phyloP scores from a whole-genome alignment of 495 filamentous ascomycete genomes.

The Hypomontagnella submonticulosa region DNA sequence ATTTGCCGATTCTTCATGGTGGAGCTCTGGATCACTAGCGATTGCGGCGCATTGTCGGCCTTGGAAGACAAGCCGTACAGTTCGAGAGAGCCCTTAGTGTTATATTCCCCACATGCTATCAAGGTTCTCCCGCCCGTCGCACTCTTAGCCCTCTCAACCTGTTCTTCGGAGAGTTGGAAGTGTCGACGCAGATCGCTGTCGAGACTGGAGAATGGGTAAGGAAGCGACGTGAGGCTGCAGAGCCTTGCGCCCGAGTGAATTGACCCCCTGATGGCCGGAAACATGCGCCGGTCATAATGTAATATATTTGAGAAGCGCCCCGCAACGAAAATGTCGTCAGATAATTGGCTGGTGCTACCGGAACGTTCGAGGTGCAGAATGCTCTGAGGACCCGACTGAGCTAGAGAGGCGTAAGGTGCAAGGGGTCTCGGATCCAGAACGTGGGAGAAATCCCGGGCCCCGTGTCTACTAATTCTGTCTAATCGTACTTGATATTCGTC shows the following conservation, averaged over 20 bases:
- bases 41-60: slow-evolving; percentile 36
- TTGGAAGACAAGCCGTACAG: slow-evolving; percentile 73
- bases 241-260: slow-evolving; percentile 86
- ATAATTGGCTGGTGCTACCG: slow-evolving; percentile 58
- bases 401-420: slow-evolving; percentile 75
- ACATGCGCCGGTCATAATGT: slow-evolving; percentile 87
- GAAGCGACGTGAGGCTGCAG: slow-evolving; percentile 79
- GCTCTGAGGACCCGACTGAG: slow-evolving; percentile 82
- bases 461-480: slow-evolving; percentile 47
- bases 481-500: slow-evolving; percentile 45
- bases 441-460: slow-evolving; percentile 49
- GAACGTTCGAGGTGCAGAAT: slow-evolving; percentile 79
- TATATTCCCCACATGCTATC: slow-evolving; percentile 93
- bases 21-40: slow-evolving; percentile 53
- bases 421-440: slow-evolving; percentile 51
- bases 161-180: slow-evolving; percentile 63
- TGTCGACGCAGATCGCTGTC: slow-evolving; percentile 64
- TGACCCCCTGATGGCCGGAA: slow-evolving; percentile 79
- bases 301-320: slow-evolving; percentile 92
- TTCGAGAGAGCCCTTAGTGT: slow-evolving; percentile 89
- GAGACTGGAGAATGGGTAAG: slow-evolving; percentile 70
- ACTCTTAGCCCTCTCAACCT: slow-evolving; percentile 62
- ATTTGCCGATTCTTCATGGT: slow-evolving; percentile 82
- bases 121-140: slow-evolving; percentile 68
- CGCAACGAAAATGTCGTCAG: slow-evolving; percentile 80